Conservation (phyloP, 108 stramenopile genomes). For the Nannochloropsis oceanica region DNA sequence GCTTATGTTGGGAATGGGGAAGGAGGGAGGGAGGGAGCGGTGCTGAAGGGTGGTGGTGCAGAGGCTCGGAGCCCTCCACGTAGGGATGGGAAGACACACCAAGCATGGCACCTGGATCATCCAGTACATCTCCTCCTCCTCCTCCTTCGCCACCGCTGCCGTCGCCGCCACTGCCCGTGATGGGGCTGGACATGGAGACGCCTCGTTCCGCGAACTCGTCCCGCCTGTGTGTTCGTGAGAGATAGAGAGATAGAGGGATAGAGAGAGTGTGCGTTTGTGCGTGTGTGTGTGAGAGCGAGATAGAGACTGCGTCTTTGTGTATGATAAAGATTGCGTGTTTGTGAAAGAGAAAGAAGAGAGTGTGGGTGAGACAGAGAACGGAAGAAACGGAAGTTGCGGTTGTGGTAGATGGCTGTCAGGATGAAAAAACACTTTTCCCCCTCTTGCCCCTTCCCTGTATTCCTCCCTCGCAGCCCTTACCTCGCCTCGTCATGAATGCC, state of each 20-base stretch:
- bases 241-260: too few species aligned
- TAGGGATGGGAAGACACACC: not conserved
- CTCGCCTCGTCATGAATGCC: slow-evolving; percentile 8
- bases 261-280: too few species aligned
- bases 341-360: too few species aligned
- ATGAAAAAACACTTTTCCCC: not conserved
- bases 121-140: not conserved
- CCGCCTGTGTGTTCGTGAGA: too few species aligned
- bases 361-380: too few species aligned
- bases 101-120: not conserved
- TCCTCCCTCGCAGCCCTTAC: not conserved
- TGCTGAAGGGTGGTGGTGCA: not conserved
- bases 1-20: not conserved
- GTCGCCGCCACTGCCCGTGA: not conserved
- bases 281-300: too few species aligned
- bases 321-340: too few species aligned
- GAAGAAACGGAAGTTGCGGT: too few species aligned
- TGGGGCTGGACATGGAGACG: not conserved
- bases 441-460: not conserved
- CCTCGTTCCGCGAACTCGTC: not conserved
- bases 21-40: not conserved
- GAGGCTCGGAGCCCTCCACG: not conserved
- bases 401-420: too few species aligned
- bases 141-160: not conserved
- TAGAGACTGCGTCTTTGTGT: not conserved